Evolutionary conservation across 805 yeast species (phyloP).

Genomic region (Cyberlindnera suaveolens): DNA sequence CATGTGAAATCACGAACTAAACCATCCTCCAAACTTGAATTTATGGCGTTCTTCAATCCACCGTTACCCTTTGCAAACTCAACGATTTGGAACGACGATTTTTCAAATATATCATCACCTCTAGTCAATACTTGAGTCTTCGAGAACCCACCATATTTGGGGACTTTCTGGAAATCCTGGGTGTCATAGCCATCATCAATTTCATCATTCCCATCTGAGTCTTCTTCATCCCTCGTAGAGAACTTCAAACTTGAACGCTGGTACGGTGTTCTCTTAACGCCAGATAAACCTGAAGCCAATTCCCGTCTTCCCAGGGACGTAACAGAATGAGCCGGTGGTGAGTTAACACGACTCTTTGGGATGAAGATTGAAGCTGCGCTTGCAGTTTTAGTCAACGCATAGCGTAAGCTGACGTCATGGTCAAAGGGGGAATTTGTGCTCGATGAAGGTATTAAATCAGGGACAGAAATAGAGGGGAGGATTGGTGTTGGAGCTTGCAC

Average conservation of each 20-base stretch:
- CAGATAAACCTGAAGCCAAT: conserved; percentile 4
- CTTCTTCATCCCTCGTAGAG: conserved; percentile 6
- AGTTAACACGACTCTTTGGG: conserved; percentile 36
- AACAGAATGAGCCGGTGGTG: conserved; percentile 18
- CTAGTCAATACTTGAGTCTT: conserved; percentile 47
- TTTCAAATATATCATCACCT: conserved; percentile 32
- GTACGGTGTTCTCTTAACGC: conserved; percentile 9
- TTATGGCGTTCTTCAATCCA: conserved; percentile 79
- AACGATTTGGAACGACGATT: conserved; percentile 69
- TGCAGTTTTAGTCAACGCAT: too few species aligned
- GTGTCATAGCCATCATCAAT: conserved; percentile 13
- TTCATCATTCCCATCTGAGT: conserved; percentile 6
- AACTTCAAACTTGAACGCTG: conserved; percentile 9
- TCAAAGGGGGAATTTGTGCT: neutral
- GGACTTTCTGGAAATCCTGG: conserved; percentile 28
- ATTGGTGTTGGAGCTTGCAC: neutral
- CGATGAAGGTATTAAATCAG: neutral
- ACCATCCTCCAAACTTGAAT: conserved; percentile 40
- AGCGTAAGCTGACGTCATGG: too few species aligned
- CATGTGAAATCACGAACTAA: conserved; percentile 43
- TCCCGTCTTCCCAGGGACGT: conserved; percentile 1
- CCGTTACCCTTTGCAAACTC: conserved; percentile 77
- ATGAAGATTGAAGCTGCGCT: conserved; percentile 20
- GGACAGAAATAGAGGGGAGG: neutral
- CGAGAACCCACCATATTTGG: conserved; percentile 69